A percentile compares a stretch with the other conserved stretches of the same genome.
Evolutionary conservation across 805 yeast species (phyloP).

Genomic region (Jamesozyma jinghongensis): DNA sequence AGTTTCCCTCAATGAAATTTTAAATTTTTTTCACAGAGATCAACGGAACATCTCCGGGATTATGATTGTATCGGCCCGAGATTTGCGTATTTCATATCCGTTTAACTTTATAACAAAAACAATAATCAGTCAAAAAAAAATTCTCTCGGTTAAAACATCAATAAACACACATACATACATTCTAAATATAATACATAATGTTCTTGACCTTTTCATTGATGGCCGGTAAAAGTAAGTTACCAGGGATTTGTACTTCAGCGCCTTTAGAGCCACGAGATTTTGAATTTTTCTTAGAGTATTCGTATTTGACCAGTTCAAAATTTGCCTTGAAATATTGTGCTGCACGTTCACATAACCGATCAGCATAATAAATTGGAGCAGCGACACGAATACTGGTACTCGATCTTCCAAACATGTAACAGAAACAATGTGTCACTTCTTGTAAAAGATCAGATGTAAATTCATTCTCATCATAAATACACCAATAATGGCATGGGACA

Average conservation of each 20-base stretch:
- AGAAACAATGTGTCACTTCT: constrained; percentile 14
- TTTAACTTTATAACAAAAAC: too few relatives aligned
- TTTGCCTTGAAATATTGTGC: constrained; percentile 17
- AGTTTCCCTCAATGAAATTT: too few relatives aligned
- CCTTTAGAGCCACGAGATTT: not conserved
- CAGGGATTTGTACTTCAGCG: constrained; percentile 9
- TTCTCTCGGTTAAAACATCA: too few relatives aligned
- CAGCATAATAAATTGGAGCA: constrained; percentile 17
- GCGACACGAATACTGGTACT: constrained; percentile 16
- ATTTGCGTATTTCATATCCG: too few relatives aligned
- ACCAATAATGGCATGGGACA: constrained; percentile 22
- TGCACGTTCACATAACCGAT: constrained; percentile 18
- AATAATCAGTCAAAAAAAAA: too few relatives aligned
- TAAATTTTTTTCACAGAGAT: too few relatives aligned
- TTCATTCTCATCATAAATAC: constrained; percentile 16
- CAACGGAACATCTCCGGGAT: too few relatives aligned
- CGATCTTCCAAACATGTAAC: constrained; percentile 18
- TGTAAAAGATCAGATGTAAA: constrained; percentile 14
- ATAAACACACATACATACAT: too few relatives aligned
- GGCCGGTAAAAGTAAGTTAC: constrained; percentile 8
- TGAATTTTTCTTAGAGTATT: constrained; percentile 6
- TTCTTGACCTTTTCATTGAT: constrained; percentile 13
- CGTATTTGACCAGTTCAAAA: constrained; percentile 10
- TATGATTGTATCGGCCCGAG: too few relatives aligned
- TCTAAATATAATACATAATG: constrained; percentile 17